These are phyloP conservation scores for Phytophthora pisi DNA, from an alignment of 352 stramenopile genomes.

Conservation along the genomic window DNA sequence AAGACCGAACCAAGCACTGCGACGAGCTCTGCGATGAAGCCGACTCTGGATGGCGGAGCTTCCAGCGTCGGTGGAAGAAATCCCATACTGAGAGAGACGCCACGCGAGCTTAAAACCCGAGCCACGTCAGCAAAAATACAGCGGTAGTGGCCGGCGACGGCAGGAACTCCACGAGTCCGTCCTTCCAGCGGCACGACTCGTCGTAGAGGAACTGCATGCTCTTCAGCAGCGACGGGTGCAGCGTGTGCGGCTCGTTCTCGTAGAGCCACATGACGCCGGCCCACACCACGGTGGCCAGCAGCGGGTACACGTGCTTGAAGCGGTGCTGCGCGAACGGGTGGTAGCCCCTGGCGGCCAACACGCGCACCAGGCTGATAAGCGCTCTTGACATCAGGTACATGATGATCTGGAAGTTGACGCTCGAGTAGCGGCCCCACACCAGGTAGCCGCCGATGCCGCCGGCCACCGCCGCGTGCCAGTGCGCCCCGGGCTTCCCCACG, in stretches of 20 bases:
- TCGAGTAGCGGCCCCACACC: constrained; percentile 85
- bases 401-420: constrained; percentile 91
- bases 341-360: constrained; percentile 65
- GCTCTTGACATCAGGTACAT: constrained; percentile 88
- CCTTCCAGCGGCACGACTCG: constrained; percentile 78
- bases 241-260: constrained; percentile 77
- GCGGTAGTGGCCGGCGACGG: constrained; percentile 75
- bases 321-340: constrained; percentile 66
- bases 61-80: too few relatives aligned
- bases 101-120: constrained; percentile 46
- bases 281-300: constrained; percentile 81
- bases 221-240: constrained; percentile 83
- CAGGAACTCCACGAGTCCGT: constrained; percentile 76
- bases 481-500: constrained; percentile 71
- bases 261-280: constrained; percentile 88
- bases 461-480: constrained; percentile 82
- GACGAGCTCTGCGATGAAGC: constrained; percentile 16
- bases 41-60: neutral
- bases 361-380: constrained; percentile 71
- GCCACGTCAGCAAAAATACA: constrained; percentile 64
- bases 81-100: neutral
- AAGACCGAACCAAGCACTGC: neutral
- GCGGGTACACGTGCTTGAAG: constrained; percentile 82
- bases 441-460: constrained; percentile 81
- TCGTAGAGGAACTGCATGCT: constrained; percentile 92